These are phyloP conservation scores for Nicotiana paniculata DNA, from an alignment of 257 asterid genomes.

Conservation along the genomic window DNA sequence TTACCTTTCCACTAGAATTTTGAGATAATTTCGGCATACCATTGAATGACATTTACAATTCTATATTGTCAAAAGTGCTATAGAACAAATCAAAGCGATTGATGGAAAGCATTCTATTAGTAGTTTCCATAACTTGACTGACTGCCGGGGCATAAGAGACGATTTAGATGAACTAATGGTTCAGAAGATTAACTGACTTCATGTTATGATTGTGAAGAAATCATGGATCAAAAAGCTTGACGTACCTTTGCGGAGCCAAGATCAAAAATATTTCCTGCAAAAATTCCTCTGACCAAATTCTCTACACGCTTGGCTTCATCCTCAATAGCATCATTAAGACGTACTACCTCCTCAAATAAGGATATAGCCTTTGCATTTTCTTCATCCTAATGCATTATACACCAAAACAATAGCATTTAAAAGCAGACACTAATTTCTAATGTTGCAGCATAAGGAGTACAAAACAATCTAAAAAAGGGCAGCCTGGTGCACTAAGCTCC, in stretches of 20 bases:
- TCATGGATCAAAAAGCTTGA: not conserved
- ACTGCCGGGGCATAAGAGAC: not conserved
- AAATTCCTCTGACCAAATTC: constrained; percentile 83
- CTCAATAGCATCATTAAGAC: constrained; percentile 65
- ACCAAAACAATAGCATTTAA: not conserved
- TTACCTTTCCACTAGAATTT: not conserved
- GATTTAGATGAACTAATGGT: not conserved
- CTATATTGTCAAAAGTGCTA: not conserved
- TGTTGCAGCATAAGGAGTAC: not conserved
- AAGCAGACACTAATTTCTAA: not conserved
- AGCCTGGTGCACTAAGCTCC: too few relatives aligned
- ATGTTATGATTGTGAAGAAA: not conserved
- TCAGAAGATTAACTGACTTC: not conserved
- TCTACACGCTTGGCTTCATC: constrained; percentile 61
- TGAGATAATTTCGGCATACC: not conserved
- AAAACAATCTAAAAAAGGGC: not conserved
- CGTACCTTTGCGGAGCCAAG: constrained; percentile 97
- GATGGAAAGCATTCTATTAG: not conserved
- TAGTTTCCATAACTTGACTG: not conserved
- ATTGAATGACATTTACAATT: not conserved
- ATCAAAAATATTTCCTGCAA: constrained; percentile 99
- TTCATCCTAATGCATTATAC: constrained; percentile 52
- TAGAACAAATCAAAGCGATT: not conserved
- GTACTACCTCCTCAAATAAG: constrained; percentile 68
- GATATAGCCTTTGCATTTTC: constrained; percentile 94